phyloP scores from a whole-genome alignment of 2,329 filamentous ascomycete species.

The Torrubiella hemipterigena region DNA sequence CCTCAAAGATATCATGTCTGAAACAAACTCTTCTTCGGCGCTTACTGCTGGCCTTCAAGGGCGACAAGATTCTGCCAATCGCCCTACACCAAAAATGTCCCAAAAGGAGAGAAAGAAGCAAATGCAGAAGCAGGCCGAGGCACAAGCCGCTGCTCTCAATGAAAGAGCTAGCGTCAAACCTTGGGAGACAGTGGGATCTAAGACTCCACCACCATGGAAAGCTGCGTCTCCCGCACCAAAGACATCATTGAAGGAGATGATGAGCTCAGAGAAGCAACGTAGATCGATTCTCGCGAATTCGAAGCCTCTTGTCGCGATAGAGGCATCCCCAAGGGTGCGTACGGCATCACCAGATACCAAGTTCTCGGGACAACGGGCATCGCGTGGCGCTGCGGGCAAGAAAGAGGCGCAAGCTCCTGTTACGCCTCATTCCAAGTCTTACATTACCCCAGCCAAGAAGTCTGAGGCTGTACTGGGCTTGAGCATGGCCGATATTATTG shows the following conservation, averaged over 20 bases:
- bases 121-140: slow-evolving; percentile 50
- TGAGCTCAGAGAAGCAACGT: slow-evolving; percentile 19
- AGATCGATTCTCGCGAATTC: slow-evolving; percentile 17
- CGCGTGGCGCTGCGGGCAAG: slow-evolving; percentile 17
- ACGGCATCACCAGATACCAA: slow-evolving; percentile 51
- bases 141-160: slow-evolving; percentile 26
- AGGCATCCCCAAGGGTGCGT: slow-evolving; percentile 29
- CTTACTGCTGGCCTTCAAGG: slow-evolving; percentile 44
- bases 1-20: slow-evolving; percentile 64
- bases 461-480: slow-evolving; percentile 54
- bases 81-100: slow-evolving; percentile 52
- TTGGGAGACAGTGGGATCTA: slow-evolving; percentile 29
- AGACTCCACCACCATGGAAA: slow-evolving; percentile 55
- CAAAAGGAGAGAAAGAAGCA: slow-evolving; percentile 88
- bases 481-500: slow-evolving; percentile 79
- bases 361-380: slow-evolving; percentile 44
- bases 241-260: slow-evolving; percentile 36
- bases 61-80: slow-evolving; percentile 23
- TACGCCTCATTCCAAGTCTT: slow-evolving; percentile 49
- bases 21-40: slow-evolving; percentile 38
- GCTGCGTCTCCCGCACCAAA: slow-evolving; percentile 34
- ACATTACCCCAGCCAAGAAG: slow-evolving; percentile 43
- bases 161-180: slow-evolving; percentile 21
- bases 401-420: slow-evolving; percentile 27
- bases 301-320: slow-evolving; percentile 31